Evolutionary conservation across 2,329 filamentous ascomycete genomes (phyloP), one percentile per base, ranked within the genome.

Genomic region (Huntiella bhutanensis): DNA sequence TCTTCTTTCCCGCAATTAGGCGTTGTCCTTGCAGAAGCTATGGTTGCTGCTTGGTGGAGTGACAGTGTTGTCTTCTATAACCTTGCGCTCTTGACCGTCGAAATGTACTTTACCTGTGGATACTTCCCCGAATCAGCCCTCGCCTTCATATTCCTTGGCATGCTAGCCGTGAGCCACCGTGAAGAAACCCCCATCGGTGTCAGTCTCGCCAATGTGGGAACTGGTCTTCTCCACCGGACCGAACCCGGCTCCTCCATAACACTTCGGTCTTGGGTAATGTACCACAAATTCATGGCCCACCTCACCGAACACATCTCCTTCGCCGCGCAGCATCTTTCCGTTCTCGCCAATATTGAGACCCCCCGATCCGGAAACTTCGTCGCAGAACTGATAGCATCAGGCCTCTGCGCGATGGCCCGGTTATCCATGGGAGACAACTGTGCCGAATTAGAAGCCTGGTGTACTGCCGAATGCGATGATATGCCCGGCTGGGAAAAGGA

Each of bases 61-160:
- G 75, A 86, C 53, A 67, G 67, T 15, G 60, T 85, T 7, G 67
- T 76, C n/a, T 85, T 82, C 56, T 87, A 84, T 56, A 74, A 82
- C 53, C 68, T 80, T 19, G 67, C 75, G 1, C 62, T 87, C 11
- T 68, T 76, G 50, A 74, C 86, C 64, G 63, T 85, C 47, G 66
- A 77, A 45, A 65, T 77, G 46, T 78, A 82, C 55, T 62, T 87
- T 5, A 65, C 67, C 2, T 63, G 65, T 8, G 82, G 80, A 0
- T 64, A 70, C 4, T 82, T 80, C 52, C 75, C 80, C 4, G 80
- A 87, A 57, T 76, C 77, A 1, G 76, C 77, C 12, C 69, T 75
- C 61, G 73, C 66, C 1, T 84, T 83, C 53, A 60, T 86, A 2
- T 70, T 85, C 53, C 56, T 86, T 11, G 75, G 75, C 16, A 71